Base-by-base conservation (phyloP, 2,329 filamentous ascomycete genomes). In the Pseudogymnoascus sp. region DNA sequence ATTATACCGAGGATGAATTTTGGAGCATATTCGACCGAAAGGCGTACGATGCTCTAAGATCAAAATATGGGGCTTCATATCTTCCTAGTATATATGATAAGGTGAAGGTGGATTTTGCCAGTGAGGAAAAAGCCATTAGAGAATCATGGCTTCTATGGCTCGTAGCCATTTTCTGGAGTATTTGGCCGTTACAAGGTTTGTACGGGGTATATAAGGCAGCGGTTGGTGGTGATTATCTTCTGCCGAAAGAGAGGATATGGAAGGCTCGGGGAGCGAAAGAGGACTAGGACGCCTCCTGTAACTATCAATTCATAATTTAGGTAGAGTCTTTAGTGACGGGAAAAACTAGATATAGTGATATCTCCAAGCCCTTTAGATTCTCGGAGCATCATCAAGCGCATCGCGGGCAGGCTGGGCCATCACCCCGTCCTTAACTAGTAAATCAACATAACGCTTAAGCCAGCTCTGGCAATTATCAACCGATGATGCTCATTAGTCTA, bases 1-100 rank as follows among this genome's bases (percentile, higher is more conserved):
- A 92, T 77, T 95, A 95, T 73, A 83, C 84, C 8, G 83, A 89
- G 70, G 77, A 82, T 0, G 85, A 89, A 70, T 91, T 90, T 75
- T 87, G 86, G 82, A 70, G 76, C 23, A 79, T 86, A 37, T 90
- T 90, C 72, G 77, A 83, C 47, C 75, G 77, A 36, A 69, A 72
- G 18, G 82, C 79, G 78, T 91, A 91, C 71, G 81, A 89, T 60
- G 76, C 71, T 2, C 76, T 91, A 69, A 78, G 88, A 18, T 66
- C 71, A 29, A 88, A 87, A 72, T 91, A 88, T 74, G 72, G 79
- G 62, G 88, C 87, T 23, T 77, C 75, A 0, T 79, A 80, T n/a
- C 75, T 91, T 67, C 80, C 81, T 2, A 77, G 73, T 37, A 77
- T 81, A 14, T 79, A 78, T 62, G 78, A 81, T 39, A 81, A 82